Percentiles rank a stretch among this genome's conserved stretches.
phyloP scores from a whole-genome alignment of 805 yeast genomes.

The Lipomyces yamadae region DNA sequence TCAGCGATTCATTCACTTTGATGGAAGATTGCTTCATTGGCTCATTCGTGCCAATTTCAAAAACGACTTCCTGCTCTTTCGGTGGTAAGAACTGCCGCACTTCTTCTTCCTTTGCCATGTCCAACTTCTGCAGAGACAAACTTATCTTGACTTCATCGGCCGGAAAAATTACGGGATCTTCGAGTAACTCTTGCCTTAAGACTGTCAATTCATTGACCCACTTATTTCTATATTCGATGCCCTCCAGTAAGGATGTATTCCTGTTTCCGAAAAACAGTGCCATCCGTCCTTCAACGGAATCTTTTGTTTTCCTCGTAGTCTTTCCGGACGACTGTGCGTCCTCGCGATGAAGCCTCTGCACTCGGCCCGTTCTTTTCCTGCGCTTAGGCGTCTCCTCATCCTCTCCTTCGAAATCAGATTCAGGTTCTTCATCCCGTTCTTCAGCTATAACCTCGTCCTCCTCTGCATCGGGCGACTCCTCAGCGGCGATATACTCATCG shows the following conservation, averaged over 20 bases:
- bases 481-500: conserved; percentile 11
- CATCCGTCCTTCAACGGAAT: conserved; percentile 18
- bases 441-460: conserved; percentile 6
- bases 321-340: background rate
- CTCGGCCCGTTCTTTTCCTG: background rate
- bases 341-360: background rate
- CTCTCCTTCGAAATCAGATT: conserved; percentile 7
- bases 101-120: background rate
- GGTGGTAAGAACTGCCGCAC: conserved; percentile 5
- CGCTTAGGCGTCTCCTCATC: conserved; percentile 6
- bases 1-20: background rate
- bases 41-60: conserved; percentile 16
- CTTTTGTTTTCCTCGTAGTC: background rate
- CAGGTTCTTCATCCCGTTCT: conserved; percentile 7
- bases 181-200: conserved; percentile 4
- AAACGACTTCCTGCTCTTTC: background rate
- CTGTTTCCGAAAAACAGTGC: conserved; percentile 19
- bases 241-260: conserved; percentile 6
- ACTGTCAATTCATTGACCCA: conserved; percentile 29
- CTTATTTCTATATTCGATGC: conserved; percentile 17
- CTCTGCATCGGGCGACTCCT: conserved; percentile 4
- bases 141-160: background rate
- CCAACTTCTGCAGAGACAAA: background rate
- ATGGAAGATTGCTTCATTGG: conserved; percentile 2
- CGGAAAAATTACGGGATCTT: conserved; percentile 1